Evolutionary conservation across 2,329 filamentous ascomycete species (phyloP).

Genomic region (Claviceps sp.): DNA sequence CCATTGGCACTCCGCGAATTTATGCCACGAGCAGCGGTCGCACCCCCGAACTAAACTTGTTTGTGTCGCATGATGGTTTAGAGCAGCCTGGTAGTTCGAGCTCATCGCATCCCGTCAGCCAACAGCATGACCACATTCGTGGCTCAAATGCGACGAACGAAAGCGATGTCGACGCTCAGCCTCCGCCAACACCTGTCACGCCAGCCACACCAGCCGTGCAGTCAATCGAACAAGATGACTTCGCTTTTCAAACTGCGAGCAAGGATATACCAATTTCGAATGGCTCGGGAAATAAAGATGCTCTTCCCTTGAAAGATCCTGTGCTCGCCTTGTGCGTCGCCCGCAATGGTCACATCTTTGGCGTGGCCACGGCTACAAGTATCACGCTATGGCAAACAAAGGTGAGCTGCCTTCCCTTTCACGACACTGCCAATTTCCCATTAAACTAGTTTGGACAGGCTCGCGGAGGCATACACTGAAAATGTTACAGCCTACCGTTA

Average conservation of each 20-base stretch:
- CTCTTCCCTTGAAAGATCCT: slow-evolving; percentile 42
- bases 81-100: slow-evolving; percentile 19
- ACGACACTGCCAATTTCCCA: neutral
- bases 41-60: slow-evolving; percentile 33
- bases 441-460: neutral
- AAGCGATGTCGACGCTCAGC: slow-evolving; percentile 22
- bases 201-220: slow-evolving; percentile 45
- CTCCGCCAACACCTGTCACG: slow-evolving; percentile 35
- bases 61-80: slow-evolving; percentile 50
- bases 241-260: slow-evolving; percentile 15
- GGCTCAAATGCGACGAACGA: slow-evolving; percentile 14
- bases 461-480: neutral
- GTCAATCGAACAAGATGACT: slow-evolving; percentile 42
- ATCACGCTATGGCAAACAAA: slow-evolving; percentile 96
- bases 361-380: slow-evolving; percentile 70
- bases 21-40: slow-evolving; percentile 64
- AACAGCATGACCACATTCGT: slow-evolving; percentile 11
- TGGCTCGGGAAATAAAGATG: slow-evolving; percentile 14
- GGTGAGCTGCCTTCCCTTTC: slow-evolving; percentile 32
- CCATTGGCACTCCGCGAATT: slow-evolving; percentile 69
- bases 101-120: slow-evolving; percentile 3
- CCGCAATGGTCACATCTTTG: slow-evolving; percentile 69
- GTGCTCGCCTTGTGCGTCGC: slow-evolving; percentile 67
- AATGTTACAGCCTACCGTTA: slow-evolving; percentile 63
- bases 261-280: slow-evolving; percentile 8